A percentile compares a stretch with the other conserved stretches of the same genome.
These are phyloP conservation scores for Tylopilus sp. DNA, from an alignment of 1,284 basidiomycete genomes.

Conservation along the genomic window DNA sequence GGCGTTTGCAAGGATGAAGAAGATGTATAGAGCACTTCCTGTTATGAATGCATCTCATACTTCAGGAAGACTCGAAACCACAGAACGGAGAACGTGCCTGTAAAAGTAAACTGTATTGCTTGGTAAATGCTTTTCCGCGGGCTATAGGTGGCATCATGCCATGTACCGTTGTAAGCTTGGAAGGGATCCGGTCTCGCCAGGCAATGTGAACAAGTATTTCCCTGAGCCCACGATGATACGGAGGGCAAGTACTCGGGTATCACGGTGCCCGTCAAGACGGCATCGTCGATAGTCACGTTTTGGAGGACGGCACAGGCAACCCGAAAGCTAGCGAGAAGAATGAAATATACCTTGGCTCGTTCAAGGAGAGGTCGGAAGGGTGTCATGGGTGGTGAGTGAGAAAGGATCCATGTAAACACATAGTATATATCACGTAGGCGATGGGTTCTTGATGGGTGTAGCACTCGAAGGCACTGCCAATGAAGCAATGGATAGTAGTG, in stretches of 20 bases:
- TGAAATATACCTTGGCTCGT: not conserved
- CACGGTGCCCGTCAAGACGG: not conserved
- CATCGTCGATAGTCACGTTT: conserved; percentile 20
- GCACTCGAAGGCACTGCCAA: no score
- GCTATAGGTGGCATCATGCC: conserved; percentile 16
- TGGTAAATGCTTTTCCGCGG: not conserved
- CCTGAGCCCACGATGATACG: not conserved
- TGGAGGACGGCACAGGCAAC: not conserved
- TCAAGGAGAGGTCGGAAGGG: no score
- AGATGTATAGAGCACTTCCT: conserved; percentile 23
- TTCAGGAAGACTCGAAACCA: not conserved
- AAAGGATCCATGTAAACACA: no score
- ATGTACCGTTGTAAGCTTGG: conserved; percentile 11
- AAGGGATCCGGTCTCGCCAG: conserved; percentile 1
- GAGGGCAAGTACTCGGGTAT: conserved; percentile 9
- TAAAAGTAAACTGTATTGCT: conserved; percentile 14
- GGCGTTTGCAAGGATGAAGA: conserved; percentile 17
- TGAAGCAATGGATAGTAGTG: no score
- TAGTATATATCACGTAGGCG: no score
- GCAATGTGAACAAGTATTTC: not conserved
- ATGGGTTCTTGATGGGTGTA: no score
- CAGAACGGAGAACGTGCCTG: not conserved
- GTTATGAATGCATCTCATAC: not conserved
- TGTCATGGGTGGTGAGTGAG: no score
- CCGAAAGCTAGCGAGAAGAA: not conserved